A percentile compares a stretch with the other conserved stretches of the same genome.
Conservation (phyloP, 2,329 filamentous ascomycete species). For the Neoscytalidium dimidiatum region DNA sequence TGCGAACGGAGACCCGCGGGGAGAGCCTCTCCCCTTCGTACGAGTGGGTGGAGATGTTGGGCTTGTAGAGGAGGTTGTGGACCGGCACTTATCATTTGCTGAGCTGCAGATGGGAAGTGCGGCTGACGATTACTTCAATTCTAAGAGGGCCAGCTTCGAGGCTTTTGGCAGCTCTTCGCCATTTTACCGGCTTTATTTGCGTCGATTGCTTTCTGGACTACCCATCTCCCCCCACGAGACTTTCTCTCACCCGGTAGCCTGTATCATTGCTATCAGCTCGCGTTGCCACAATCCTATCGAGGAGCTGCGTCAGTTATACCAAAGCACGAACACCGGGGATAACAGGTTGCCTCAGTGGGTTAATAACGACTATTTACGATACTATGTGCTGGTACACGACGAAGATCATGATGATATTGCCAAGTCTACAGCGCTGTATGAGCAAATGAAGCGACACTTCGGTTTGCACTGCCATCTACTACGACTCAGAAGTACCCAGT, state of each 20-base stretch:
- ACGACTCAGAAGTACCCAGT: slow-evolving; percentile 79
- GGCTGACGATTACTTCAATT: slow-evolving; percentile 45
- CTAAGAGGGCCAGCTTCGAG: slow-evolving; percentile 32
- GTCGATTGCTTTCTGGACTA: slow-evolving; percentile 77
- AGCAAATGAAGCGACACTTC: slow-evolving; percentile 99
- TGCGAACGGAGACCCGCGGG: slow-evolving; percentile 21
- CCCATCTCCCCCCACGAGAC: slow-evolving; percentile 84
- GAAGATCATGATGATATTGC: slow-evolving; percentile 93
- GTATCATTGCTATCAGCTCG: slow-evolving; percentile 93
- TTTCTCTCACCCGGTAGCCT: slow-evolving; percentile 91
- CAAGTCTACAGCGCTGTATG: slow-evolving; percentile 86
- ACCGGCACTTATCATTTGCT: slow-evolving; percentile 74
- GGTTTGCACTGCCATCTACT: slow-evolving; percentile 93
- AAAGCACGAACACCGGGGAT: slow-evolving; percentile 77
- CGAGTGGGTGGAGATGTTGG: slow-evolving; percentile 56
- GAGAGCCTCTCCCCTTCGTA: slow-evolving; percentile 32
- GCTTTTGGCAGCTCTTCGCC: slow-evolving; percentile 58
- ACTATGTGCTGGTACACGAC: slow-evolving; percentile 95
- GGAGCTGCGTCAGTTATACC: slow-evolving; percentile 80
- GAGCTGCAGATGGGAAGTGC: slow-evolving; percentile 53
- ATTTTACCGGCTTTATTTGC: slow-evolving; percentile 83
- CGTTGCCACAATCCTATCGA: slow-evolving; percentile 82
- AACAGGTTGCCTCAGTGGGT: slow-evolving; percentile 80
- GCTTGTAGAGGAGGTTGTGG: slow-evolving; percentile 78
- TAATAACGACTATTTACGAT: slow-evolving; percentile 86